Evolutionary conservation across 768 basidiomycete genomes (phyloP), one percentile per base, ranked within the genome.

Genomic region (Amanita polypyramis): DNA sequence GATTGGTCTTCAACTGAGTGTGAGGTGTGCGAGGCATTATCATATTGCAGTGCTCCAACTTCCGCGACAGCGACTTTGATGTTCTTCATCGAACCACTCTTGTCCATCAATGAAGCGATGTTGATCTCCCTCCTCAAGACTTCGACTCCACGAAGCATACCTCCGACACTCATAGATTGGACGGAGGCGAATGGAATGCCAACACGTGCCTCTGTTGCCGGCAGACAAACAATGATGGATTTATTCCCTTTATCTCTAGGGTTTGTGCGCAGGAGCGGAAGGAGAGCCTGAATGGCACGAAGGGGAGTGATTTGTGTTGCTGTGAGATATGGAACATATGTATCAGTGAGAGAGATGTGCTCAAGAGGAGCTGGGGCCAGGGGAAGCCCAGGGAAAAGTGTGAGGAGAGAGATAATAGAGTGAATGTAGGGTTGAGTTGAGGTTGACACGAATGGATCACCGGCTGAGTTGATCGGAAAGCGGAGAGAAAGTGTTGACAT

Each of bases 241-340:
- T 79, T 79, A 43, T 70, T 69, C 43, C 72, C 65, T 30, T 72
- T 68, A 61, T 79, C 76, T 27, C 69, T 72, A 8, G 82, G 73
- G n/a, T 76, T 75, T 12, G 78, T 72, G 50, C 88, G 84, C 38
- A 92, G 69, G 25, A 89, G 70, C 2, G 89, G 88, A 29, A 92
- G 69, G 21, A 90, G 70, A 1, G 80, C 74, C 54, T 91, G 88
- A 35, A 91, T 73, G 47, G 82, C 73, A 55, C 84, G 80, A 36
- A 91, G 72, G 9, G 89, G 89, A 1, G 77, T 79, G 55, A 90
- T 69, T 54, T 91, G 87, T 0, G 86, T 82, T 1, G 80, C 77
- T 43, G 70, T 78, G 45, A 91, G 72, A 60, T 85, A 84, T 10
- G 83, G 75, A 29, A 85, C 67, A 58, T 90, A 90, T 4, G 74